These are phyloP conservation scores for Kazachstania africana DNA, from an alignment of 805 yeast genomes.

Conservation along the genomic window DNA sequence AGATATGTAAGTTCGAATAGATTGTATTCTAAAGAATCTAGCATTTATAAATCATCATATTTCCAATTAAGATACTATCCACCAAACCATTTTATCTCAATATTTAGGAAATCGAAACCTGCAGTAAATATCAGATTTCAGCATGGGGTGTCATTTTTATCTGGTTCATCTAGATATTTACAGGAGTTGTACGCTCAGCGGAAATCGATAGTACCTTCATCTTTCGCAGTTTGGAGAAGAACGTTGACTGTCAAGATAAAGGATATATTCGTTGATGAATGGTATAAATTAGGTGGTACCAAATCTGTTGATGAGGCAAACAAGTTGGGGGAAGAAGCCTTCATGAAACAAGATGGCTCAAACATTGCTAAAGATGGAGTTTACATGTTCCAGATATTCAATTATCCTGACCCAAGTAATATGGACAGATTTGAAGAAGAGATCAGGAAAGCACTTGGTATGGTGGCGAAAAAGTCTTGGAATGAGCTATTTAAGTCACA, in stretches of 20 bases:
- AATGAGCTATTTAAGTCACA: conserved; percentile 5
- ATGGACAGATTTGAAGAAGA: conserved; percentile 7
- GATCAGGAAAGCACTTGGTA: conserved; percentile 9
- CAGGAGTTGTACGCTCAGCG: conserved; percentile 1
- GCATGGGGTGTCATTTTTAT: conserved; percentile 1
- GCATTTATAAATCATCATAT: conserved; percentile 13
- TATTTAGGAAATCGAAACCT: conserved; percentile 23
- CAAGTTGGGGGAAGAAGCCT: background rate
- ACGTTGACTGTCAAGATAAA: conserved; percentile 8
- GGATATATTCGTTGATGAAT: conserved; percentile 12
- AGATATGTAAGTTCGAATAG: conserved; percentile 3
- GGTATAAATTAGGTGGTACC: conserved; percentile 15
- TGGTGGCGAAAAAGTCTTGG: conserved; percentile 16
- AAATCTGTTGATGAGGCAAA: conserved; percentile 8
- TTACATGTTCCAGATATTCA: conserved; percentile 14
- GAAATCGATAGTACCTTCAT: conserved; percentile 12
- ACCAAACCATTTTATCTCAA: conserved; percentile 18
- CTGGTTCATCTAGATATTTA: conserved; percentile 2
- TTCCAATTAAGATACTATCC: conserved; percentile 20
- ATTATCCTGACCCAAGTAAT: conserved; percentile 14
- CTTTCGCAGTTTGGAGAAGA: conserved; percentile 19
- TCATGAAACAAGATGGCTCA: background rate
- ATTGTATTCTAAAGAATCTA: conserved; percentile 8
- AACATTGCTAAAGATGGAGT: conserved; percentile 22
- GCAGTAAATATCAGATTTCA: conserved; percentile 10